Evolutionary conservation across 345 rosid genomes (phyloP).

Genomic region (Hirschfeldia incana): DNA sequence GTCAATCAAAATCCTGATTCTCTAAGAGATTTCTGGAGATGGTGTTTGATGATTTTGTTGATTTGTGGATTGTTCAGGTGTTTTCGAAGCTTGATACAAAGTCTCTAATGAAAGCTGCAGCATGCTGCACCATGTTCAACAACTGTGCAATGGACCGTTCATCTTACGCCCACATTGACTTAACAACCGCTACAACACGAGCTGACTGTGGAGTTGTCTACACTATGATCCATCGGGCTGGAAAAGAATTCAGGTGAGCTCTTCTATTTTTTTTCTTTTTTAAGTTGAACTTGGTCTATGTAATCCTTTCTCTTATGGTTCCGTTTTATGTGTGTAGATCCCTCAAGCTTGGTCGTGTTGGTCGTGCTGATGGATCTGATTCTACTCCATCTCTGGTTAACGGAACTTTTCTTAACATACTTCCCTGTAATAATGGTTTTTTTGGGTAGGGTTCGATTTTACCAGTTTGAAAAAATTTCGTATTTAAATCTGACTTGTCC

Average conservation of each 20-base stretch:
- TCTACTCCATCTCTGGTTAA: constrained; percentile 48
- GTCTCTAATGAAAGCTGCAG: constrained; percentile 76
- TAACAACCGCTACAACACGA: constrained; percentile 67
- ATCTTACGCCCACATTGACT: constrained; percentile 71
- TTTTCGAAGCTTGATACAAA: constrained; percentile 85
- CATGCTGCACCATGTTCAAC: constrained; percentile 74
- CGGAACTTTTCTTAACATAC: constrained; percentile 61
- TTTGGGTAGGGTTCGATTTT: constrained; percentile 15
- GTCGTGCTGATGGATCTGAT: constrained; percentile 48
- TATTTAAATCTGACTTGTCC: too few relatives aligned
- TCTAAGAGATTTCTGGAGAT: too few relatives aligned
- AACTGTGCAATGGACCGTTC: constrained; percentile 23
- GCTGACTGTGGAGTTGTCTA: constrained; percentile 59
- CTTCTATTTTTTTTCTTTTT: neutral
- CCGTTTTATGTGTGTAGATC: constrained; percentile 53
- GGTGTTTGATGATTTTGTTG: too few relatives aligned
- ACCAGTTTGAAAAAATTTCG: too few relatives aligned
- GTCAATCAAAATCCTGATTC: constrained; percentile 7
- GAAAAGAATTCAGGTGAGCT: constrained; percentile 57
- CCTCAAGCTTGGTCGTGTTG: constrained; percentile 72
- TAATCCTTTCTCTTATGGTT: neutral
- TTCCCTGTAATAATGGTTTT: constrained; percentile 39
- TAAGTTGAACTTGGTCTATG: neutral
- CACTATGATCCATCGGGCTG: constrained; percentile 84
- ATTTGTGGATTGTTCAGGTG: constrained; percentile 43